Evolutionary conservation across 75 land plant species (phyloP).

Genomic region (Gnetum montanum): DNA sequence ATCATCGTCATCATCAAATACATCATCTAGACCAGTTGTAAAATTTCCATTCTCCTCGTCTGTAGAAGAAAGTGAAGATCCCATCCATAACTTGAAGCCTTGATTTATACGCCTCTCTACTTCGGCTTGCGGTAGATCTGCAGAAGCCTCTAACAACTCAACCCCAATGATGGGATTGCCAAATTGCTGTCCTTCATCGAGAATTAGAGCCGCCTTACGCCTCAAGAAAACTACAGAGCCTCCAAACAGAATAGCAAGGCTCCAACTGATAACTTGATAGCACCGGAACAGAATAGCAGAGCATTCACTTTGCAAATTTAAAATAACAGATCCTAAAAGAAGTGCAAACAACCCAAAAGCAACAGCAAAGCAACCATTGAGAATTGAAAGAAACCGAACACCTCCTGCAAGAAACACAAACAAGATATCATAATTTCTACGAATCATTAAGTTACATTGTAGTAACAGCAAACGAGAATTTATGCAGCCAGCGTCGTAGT

Average conservation of each 20-base stretch:
- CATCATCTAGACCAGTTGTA: constrained; percentile 7
- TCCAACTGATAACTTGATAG: constrained; percentile 85
- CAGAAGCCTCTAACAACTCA: constrained; percentile 66
- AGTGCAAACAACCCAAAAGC: constrained; percentile 60
- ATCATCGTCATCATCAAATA: constrained; percentile 3
- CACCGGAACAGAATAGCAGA: constrained; percentile 79
- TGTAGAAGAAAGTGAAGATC: constrained; percentile 71
- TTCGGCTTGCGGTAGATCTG: constrained; percentile 40
- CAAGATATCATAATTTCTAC: no score
- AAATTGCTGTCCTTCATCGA: constrained; percentile 57
- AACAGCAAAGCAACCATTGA: constrained; percentile 60
- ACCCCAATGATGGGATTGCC: constrained; percentile 46
- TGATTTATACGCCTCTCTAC: constrained; percentile 67
- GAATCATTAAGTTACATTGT: no score
- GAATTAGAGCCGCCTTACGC: constrained; percentile 66
- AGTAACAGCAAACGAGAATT: no score
- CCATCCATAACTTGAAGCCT: constrained; percentile 93
- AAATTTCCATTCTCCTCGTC: constrained; percentile 66
- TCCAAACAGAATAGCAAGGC: constrained; percentile 59
- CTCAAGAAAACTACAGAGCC: constrained; percentile 67
- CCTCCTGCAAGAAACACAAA: no score
- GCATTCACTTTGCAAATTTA: constrained; percentile 69
- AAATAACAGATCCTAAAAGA: constrained; percentile 70
- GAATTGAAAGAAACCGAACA: constrained; percentile 74
- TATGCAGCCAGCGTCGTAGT: no score